Base-by-base conservation (phyloP, 1,284 basidiomycete species). In the Moesziomyces aphidis region DNA sequence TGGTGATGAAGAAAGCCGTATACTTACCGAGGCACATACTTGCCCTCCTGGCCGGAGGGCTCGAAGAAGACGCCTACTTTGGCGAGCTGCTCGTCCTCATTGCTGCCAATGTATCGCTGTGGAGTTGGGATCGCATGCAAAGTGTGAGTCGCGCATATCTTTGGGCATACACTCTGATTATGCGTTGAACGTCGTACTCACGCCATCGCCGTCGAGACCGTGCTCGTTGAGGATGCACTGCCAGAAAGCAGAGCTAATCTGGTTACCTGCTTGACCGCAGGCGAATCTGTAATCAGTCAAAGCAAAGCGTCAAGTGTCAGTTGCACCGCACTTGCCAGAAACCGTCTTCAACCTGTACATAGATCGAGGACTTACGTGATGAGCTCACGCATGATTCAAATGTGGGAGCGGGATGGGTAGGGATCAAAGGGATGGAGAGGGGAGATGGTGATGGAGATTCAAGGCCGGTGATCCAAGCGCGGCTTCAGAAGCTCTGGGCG, bases 201-300 rank as follows among this genome's bases (percentile, higher is more conserved):
- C 62, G 7, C 85, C 85, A 42, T 83, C 75, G 19, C 77, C 55
- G 28, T 80, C 71, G 22, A 85, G 71, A 4, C 85, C 85, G 54
- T 85, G 85, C 56, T 85, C 85, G 46, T 68, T 58, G 21, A 84
- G 69, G 39, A 85, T 79, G 21, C 67, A 67, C 51, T 85, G 79
- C 84, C 83, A 85, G 71, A 85, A 85, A 17, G 80, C 71, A 7
- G 75, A 76, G 15, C 75, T 73, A 61, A 84, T 80, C 66, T 94
- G 91, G 85, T 90, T 91, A 67, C 89, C 89, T 45, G 90, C 91
- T 89, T 91, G 83, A 57, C 79, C 78, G 45, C 76, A 69, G 63
- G 75, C 69, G 65, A 81, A 71, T 50, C 70, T 79, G 47, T 75
- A 42, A 19, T 5, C 26, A 26, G 45, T 5, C 9, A 21, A 24